A percentile compares a stretch with the other conserved stretches of the same genome.
Evolutionary conservation across 805 yeast genomes (phyloP).

Genomic region (Nakazawaea siamensis): DNA sequence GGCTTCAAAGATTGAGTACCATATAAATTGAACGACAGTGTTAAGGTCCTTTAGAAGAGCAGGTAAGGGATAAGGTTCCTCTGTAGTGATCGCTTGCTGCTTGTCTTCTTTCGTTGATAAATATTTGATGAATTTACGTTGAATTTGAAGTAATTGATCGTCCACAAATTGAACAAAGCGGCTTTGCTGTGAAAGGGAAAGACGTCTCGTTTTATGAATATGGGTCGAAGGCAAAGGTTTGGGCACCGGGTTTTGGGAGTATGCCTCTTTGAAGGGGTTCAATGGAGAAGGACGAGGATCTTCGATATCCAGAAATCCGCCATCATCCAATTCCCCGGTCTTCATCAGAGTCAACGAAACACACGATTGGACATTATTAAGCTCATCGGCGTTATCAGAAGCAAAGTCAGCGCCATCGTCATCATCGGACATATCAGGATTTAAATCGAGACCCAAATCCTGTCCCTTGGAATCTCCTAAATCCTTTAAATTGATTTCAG

Average conservation of each 20-base stretch:
- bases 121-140: conserved; percentile 40
- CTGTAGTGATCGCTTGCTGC: conserved; percentile 12
- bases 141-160: conserved; percentile 40
- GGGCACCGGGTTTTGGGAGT: background rate
- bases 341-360: background rate
- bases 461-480: conserved; percentile 16
- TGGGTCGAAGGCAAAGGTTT: conserved; percentile 19
- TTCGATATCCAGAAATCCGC: conserved; percentile 9
- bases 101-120: conserved; percentile 19
- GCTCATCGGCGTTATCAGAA: conserved; percentile 11
- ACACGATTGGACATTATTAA: background rate
- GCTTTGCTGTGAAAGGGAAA: conserved; percentile 45
- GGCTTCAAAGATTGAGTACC: conserved; percentile 45
- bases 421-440: conserved; percentile 12
- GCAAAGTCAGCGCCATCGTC: conserved; percentile 8
- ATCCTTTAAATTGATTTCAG: conserved; percentile 12
- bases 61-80: conserved; percentile 14
- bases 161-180: conserved; percentile 49
- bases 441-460: conserved; percentile 18
- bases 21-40: conserved; percentile 44
- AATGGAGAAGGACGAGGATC: conserved; percentile 6
- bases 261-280: conserved; percentile 11
- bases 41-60: conserved; percentile 37
- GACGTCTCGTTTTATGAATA: conserved; percentile 20
- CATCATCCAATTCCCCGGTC: conserved; percentile 6